Conservation (phyloP, 306 rosid species). For the Acacia acuminata region DNA sequence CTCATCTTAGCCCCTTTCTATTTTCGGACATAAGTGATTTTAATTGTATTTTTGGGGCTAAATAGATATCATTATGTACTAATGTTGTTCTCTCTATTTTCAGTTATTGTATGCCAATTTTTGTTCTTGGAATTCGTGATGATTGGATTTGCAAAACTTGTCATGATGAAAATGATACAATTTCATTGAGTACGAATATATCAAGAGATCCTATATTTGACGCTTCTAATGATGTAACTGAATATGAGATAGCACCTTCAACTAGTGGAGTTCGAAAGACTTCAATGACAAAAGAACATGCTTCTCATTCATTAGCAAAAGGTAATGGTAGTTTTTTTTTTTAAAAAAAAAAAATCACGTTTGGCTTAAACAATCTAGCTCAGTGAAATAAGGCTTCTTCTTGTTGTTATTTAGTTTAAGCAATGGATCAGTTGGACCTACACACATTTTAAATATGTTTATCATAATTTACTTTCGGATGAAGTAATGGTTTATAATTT, state of each 20-base stretch:
- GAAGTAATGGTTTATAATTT: background rate
- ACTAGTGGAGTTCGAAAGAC: conserved; percentile 13
- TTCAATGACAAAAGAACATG: conserved; percentile 28
- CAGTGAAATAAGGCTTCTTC: background rate
- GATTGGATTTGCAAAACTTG: conserved; percentile 70
- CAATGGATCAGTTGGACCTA: background rate
- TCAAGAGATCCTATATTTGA: no score
- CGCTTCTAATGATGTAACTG: background rate
- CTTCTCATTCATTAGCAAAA: conserved; percentile 31
- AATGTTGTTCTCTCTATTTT: conserved; percentile 28
- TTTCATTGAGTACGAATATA: no score
- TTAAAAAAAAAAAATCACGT: background rate
- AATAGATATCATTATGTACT: conserved; percentile 21
- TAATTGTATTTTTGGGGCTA: background rate
- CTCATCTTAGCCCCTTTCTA: background rate
- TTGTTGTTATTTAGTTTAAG: background rate
- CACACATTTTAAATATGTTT: background rate
- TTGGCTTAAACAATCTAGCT: background rate
- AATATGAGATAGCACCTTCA: background rate
- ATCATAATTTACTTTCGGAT: background rate
- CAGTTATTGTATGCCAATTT: conserved; percentile 62
- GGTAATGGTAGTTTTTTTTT: conserved; percentile 32
- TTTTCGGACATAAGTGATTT: background rate
- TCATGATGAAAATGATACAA: background rate
- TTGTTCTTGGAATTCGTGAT: conserved; percentile 7